A percentile compares a stretch with the other conserved stretches of the same genome.
phyloP scores from a whole-genome alignment of 345 rosid genomes.

The Mallotus nudiflorus region DNA sequence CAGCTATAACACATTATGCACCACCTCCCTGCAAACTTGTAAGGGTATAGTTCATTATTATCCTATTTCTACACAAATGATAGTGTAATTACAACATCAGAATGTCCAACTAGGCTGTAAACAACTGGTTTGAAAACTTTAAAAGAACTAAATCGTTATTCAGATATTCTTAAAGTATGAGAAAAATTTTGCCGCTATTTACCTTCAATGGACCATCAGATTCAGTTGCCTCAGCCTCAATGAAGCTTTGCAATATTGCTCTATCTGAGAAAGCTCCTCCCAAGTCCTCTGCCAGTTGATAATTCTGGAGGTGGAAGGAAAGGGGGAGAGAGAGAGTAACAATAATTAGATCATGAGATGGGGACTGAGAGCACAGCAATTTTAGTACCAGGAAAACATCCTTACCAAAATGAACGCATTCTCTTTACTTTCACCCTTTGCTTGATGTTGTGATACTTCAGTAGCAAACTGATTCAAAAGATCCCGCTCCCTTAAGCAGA shows the following conservation, averaged over 20 bases:
- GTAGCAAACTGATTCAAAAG: slow-evolving; percentile 62
- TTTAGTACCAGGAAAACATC: slow-evolving; percentile 13
- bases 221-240: slow-evolving; percentile 55
- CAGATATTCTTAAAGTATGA: not conserved
- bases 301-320: slow-evolving; percentile 49
- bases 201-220: slow-evolving; percentile 20
- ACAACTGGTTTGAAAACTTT: not conserved
- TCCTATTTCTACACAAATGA: too few relatives aligned
- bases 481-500: slow-evolving; percentile 84
- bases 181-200: not conserved
- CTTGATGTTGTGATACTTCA: slow-evolving; percentile 60
- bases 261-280: slow-evolving; percentile 88
- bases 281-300: slow-evolving; percentile 85
- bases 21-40: too few relatives aligned
- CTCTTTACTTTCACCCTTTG: slow-evolving; percentile 67
- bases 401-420: slow-evolving; percentile 58
- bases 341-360: slow-evolving; percentile 16
- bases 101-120: too few relatives aligned
- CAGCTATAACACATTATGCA: too few relatives aligned
- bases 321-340: slow-evolving; percentile 1
- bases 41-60: too few relatives aligned
- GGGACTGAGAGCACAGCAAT: not conserved
- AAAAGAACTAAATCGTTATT: not conserved
- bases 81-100: too few relatives aligned
- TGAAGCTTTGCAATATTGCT: slow-evolving; percentile 56